phyloP scores from a whole-genome alignment of 169 alveolate genomes.

The Plasmodium vinckei region DNA sequence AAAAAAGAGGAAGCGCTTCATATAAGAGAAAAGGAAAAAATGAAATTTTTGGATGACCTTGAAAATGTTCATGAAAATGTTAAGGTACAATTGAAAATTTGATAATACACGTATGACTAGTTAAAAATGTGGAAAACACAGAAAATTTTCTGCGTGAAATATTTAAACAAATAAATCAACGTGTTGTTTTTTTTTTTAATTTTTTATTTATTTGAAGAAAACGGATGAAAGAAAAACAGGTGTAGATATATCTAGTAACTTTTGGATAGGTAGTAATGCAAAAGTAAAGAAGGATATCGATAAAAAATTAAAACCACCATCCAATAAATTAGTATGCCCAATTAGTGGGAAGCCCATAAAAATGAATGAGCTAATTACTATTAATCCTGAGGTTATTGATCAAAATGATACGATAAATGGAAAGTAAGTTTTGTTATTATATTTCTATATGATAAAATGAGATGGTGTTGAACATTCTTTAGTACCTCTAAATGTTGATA shows the following conservation, averaged over 20 bases:
- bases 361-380: constrained; percentile 83
- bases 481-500: background rate
- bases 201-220: background rate
- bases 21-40: constrained; percentile 75
- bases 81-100: constrained; percentile 75
- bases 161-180: constrained; percentile 6
- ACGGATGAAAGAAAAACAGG: constrained; percentile 20
- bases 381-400: constrained; percentile 81
- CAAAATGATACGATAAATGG: constrained; percentile 58
- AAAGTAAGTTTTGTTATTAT: constrained; percentile 14
- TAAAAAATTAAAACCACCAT: constrained; percentile 48
- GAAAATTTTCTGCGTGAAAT: background rate
- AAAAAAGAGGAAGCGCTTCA: constrained; percentile 74
- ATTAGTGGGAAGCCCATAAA: constrained; percentile 85
- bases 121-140: constrained; percentile 51
- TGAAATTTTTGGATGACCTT: constrained; percentile 23
- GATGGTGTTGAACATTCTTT: background rate
- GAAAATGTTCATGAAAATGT: constrained; percentile 62
- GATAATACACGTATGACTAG: constrained; percentile 46
- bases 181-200: constrained; percentile 27
- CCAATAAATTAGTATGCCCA: constrained; percentile 83
- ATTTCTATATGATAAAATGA: background rate
- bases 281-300: constrained; percentile 37
- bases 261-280: constrained; percentile 28
- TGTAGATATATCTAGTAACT: constrained; percentile 46